Evolutionary conservation across 2,329 filamentous ascomycete species (phyloP), one percentile per base, ranked within the genome.

Genomic region (Fusarium papillatum): DNA sequence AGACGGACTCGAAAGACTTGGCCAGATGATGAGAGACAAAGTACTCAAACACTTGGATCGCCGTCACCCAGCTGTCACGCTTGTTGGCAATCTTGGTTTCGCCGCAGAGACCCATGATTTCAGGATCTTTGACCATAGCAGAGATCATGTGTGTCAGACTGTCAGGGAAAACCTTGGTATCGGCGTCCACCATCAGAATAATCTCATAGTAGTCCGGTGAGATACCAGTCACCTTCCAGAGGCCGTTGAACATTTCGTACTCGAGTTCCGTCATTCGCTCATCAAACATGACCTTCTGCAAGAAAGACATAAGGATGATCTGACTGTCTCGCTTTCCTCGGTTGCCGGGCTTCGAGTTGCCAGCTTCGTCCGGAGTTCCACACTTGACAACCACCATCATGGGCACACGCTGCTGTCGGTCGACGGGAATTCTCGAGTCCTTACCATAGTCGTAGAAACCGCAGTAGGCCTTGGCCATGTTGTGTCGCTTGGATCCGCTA

Each of bases 61-160:
- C 97, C 8, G 95, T 95, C 48, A 98, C 96, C 96, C 96, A 99
- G 80, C 92, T 96, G 73, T 94, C 92, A 50, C 94, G 93, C 87
- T 99, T 99, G 89, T 99, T 99, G 82, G 97, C 97, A 86, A 99
- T 99, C 90, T 99, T 99, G 22, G 97, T 99, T 88, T 99, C 97
- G 78, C 97, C 97, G 81, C 97, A 99, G 46, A 99, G 91, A 81
- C 97, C 97, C 97, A 99, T 99, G 85, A 99, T 97, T 80, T 98
- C 96, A 38, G 97, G 97, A 84, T 99, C 97, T 84, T 98, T 97
- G 81, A 99, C 97, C 96, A 99, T 98, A 79, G 97, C 97, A 59
- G 95, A 98, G 64, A 98, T 91, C 97, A 99, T 99, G 88, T 99
- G 97, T 24, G 97, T 99, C 81, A 99, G 87, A 83, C 95, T 97